These are phyloP conservation scores for Leucosporidium yakuticum DNA, from an alignment of 768 basidiomycete genomes.

Conservation along the genomic window DNA sequence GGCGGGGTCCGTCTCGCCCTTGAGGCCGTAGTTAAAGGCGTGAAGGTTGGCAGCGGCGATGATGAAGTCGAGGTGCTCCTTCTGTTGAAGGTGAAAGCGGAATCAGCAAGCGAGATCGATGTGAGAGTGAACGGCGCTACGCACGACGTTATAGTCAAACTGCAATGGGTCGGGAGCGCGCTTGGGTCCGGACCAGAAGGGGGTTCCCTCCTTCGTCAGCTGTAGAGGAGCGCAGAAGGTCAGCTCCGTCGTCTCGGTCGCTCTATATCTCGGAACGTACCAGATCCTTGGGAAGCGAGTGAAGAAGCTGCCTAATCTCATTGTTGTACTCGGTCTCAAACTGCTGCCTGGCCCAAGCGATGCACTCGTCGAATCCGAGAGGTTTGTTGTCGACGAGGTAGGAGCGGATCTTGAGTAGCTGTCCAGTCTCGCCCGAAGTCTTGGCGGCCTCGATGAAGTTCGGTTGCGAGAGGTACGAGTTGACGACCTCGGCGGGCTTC, in stretches of 20 bases:
- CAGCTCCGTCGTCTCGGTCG: background rate
- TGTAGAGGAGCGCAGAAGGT: constrained; percentile 20
- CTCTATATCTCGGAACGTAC: constrained; percentile 41
- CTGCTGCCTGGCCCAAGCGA: constrained; percentile 89
- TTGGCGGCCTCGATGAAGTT: constrained; percentile 76
- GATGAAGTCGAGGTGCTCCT: constrained; percentile 78
- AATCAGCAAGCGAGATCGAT: background rate
- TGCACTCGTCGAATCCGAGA: constrained; percentile 92
- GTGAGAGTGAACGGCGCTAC: constrained; percentile 39
- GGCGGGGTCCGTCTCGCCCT: constrained; percentile 72
- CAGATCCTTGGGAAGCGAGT: constrained; percentile 90
- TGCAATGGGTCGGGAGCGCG: constrained; percentile 84
- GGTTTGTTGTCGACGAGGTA: constrained; percentile 90
- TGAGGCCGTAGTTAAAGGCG: constrained; percentile 95
- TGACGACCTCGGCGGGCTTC: constrained; percentile 87
- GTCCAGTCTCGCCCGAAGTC: constrained; percentile 66
- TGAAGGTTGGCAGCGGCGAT: constrained; percentile 92
- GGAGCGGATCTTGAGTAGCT: constrained; percentile 77
- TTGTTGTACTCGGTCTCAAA: constrained; percentile 93
- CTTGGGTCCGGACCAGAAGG: constrained; percentile 99
- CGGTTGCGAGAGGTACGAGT: constrained; percentile 92
- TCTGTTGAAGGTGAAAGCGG: constrained; percentile 48
- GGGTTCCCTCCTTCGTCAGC: constrained; percentile 78
- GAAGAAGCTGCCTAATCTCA: constrained; percentile 83
- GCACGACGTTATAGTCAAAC: constrained; percentile 80